Evolutionary conservation across 2,329 filamentous ascomycete species (phyloP).

Genomic region (Sordariomycetes sp.): DNA sequence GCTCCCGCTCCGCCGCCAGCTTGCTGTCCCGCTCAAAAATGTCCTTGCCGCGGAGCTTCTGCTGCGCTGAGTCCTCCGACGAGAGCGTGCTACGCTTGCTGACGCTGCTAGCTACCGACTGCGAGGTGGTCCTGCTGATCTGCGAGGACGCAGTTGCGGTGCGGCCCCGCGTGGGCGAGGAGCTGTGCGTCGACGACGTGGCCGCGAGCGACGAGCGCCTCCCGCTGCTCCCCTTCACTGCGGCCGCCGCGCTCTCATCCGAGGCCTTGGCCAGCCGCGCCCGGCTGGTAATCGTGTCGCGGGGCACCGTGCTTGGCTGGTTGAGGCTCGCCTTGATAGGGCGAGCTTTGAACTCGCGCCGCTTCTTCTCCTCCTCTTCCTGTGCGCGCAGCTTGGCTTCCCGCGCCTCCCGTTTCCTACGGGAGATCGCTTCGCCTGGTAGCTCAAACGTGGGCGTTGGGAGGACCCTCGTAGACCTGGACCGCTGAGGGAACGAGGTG

Average conservation of each 20-base stretch:
- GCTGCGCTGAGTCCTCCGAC: constrained; percentile 33
- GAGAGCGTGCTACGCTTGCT: constrained; percentile 32
- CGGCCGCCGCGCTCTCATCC: constrained; percentile 11
- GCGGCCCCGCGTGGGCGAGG: constrained; percentile 13
- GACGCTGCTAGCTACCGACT: constrained; percentile 16
- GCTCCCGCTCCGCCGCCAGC: constrained; percentile 30
- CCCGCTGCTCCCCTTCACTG: constrained; percentile 5
- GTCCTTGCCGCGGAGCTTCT: constrained; percentile 38
- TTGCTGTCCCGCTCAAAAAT: constrained; percentile 39
- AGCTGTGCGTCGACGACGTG: constrained; percentile 1
- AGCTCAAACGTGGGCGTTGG: constrained; percentile 47
- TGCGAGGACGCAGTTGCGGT: constrained; percentile 9
- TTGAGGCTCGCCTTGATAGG: constrained; percentile 33
- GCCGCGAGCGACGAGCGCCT: constrained; percentile 13
- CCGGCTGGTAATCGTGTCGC: constrained; percentile 44
- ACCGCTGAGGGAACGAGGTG: constrained; percentile 13
- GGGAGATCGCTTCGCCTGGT: constrained; percentile 46
- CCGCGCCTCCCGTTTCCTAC: constrained; percentile 39
- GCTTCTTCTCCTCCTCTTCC: constrained; percentile 45
- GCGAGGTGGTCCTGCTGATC: constrained; percentile 27
- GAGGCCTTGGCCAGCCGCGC: constrained; percentile 33
- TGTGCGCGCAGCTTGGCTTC: constrained; percentile 40
- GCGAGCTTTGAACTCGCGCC: constrained; percentile 50
- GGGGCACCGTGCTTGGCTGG: constrained; percentile 28
- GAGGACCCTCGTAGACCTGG: constrained; percentile 36